Evolutionary conservation across 192 early-diverging fungal species (phyloP), one percentile per base, ranked within the genome.

Genomic region (Podila minutissima): DNA sequence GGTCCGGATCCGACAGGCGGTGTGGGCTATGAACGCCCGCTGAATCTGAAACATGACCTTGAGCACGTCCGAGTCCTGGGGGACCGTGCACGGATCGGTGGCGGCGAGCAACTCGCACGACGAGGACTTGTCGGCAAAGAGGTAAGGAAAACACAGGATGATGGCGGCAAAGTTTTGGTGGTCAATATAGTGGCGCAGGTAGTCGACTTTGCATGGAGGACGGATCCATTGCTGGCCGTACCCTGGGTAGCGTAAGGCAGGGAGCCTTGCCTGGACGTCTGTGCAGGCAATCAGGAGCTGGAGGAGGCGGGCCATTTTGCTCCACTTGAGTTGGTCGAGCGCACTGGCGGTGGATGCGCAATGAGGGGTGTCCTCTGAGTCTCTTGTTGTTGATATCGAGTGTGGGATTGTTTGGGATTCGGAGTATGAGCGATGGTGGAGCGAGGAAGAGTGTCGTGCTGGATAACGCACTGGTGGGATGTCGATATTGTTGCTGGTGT

Each of bases 171-270:
- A 51, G 7, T 51, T 53, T 6, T 63, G 37, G 10, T 79, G 70
- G 49, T 79, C 76, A 13, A 50, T 32, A 63, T 64, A 79, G 32
- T 79, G 53, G 13, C 64, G 33, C 2, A 79, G 46, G 28, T 79
- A 79, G 60, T 79, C 66, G 53, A 79, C 55, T 38, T 51, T 67
- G 53, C 69, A 72, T 17, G 76, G 76, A 6, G 76, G 70, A 6
- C 76, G 76, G 60, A 72, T 64, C 76, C 76, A 79, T 48, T 72
- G 76, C 20, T 79, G 76, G 22, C 76, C 76, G 33, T 79, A 79
- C 5, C 76, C 76, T 9, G 76, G 76, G 32, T 79, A 79, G 22
- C 70, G 57, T 20, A 79, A 57, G 35, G 76, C 76, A 11, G 76
- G 76, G 13, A 79, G 65, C 20, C 70, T 70, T 15, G 70, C 70